Percentiles rank a stretch among this genome's conserved stretches.
phyloP scores from a whole-genome alignment of 2,329 filamentous ascomycete species.

The Verticillium dahliae region DNA sequence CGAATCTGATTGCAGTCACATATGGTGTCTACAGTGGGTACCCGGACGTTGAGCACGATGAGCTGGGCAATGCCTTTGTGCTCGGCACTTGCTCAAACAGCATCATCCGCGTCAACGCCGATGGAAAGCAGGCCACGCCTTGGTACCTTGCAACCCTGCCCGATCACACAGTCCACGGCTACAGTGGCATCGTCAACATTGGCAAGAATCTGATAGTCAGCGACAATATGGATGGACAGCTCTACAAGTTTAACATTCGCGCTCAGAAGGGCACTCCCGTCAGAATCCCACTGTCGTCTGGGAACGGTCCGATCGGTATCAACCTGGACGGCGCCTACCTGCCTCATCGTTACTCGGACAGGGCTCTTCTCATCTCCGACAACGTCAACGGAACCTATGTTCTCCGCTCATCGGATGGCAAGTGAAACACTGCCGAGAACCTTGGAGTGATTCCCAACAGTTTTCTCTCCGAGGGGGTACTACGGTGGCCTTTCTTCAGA shows the following conservation, averaged over 20 bases:
- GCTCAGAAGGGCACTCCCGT: background rate
- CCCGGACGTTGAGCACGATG: constrained; percentile 31
- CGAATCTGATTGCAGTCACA: constrained; percentile 19
- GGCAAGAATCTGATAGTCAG: constrained; percentile 20
- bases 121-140: constrained; percentile 16
- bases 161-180: constrained; percentile 16
- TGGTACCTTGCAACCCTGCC: constrained; percentile 24
- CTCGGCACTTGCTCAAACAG: constrained; percentile 29
- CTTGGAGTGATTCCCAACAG: constrained; percentile 22
- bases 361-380: constrained; percentile 25
- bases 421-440: constrained; percentile 27
- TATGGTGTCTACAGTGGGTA: constrained; percentile 25
- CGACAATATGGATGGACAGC: constrained; percentile 21
- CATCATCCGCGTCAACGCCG: constrained; percentile 23
- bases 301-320: background rate
- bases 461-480: constrained; percentile 1
- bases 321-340: constrained; percentile 23
- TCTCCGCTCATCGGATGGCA: constrained; percentile 24
- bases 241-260: constrained; percentile 26
- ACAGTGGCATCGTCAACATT: constrained; percentile 6
- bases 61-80: constrained; percentile 26
- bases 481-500: constrained; percentile 4
- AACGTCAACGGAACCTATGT: constrained; percentile 25
- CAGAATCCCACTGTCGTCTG: background rate
- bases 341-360: constrained; percentile 24